Base-by-base conservation (phyloP, 202 grass and related monocot genomes). In the Cymbopogon flexuosus region DNA sequence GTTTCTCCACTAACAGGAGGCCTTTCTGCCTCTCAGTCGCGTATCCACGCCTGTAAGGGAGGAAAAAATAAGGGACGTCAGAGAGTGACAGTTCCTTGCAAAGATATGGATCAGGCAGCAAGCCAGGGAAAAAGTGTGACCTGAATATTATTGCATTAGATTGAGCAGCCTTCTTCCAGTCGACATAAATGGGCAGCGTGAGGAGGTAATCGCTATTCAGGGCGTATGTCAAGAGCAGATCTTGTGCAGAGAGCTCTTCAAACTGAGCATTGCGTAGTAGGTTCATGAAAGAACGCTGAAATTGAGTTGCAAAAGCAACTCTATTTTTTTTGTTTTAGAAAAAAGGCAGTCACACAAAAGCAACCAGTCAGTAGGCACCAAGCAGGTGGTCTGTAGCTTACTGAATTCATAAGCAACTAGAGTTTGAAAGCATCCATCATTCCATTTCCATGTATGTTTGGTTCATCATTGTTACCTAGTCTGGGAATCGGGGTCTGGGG, bases 131-230 rank as follows among this genome's bases (percentile, higher is more conserved):
- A 70, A 42, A 70, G 6, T 10, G 64, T 59, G 6, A 91, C 96
- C 92, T 86, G 84, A 98, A 98, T 91, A 98, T 94, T 54, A 98
- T 98, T 0, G 90, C 92, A 16, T 98, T 98, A 2, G 92, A 98
- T 36, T 93, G 72, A 21, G 88, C 91, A 56, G 92, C 88, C 66
- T 68, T 94, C 47, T 98, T 95, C 95, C 95, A 98, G 5, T 98
- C 92, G 1, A 98, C 86, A 22, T 93, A 94, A 79, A 98, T 87
- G 2, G 92, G 95, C 16, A 98, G 58, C 1, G 92, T 98, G 69
- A 95, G 75, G 36, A 98, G 90, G 82, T 95, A 98, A 71, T 98
- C 92, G 5, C 7, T 95, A 49, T 98, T 94, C 0, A 98, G 79
- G 29, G 95, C 87, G 24, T 88, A 84, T 0, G 92, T 91, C 27